Evolutionary conservation across 1,284 basidiomycete genomes (phyloP), one percentile per base, ranked within the genome.

Genomic region (Xerocomus amazonicus): DNA sequence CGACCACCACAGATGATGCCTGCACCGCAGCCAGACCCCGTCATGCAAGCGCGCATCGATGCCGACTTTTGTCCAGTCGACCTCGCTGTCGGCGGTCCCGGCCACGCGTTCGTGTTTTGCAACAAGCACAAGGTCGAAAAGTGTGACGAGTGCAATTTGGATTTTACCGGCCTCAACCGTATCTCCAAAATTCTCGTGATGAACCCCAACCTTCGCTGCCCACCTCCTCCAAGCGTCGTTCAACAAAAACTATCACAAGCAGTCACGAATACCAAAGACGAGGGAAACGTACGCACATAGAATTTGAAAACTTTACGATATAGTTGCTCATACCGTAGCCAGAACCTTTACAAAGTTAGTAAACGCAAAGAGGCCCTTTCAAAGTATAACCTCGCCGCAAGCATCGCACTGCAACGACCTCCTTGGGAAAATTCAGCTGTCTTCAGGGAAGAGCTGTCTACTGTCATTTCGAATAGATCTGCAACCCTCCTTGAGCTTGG

Each of bases 391-490:
- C 79, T 87, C 60, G 92, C 93, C 33, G 83, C 90, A 28, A 81
- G 82, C 60, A 79, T 95, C 45, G 93, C 94, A 2, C 73, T 85
- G 0, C 86, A 89, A 52, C 80, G 96, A 33, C 89, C 93, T 9
- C 84, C 92, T 33, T 98, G 95, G 91, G 96, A 99, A 67, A 76
- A 81, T 3, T 85, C 87, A 46, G 79, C 81, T 35, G 66, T 94
- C 51, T 82, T 92, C 69, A 80, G 90, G 44, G 96, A 99, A 58
- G 96, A 99, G 66, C 78, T 97, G 39, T 86, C 90, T 9, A 84
- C 92, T 28, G 80, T 92, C 56, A 69, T 99, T 39, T 95, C 92
- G 53, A 99, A 99, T 69, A 82, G 96, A 45, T 91, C 89, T 6
- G 92, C 94, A 0, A 88, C 94, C 2, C 89, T 87, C 69, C 80